Evolutionary conservation across 2,329 filamentous ascomycete genomes (phyloP).

Genomic region (Periconia sp.): DNA sequence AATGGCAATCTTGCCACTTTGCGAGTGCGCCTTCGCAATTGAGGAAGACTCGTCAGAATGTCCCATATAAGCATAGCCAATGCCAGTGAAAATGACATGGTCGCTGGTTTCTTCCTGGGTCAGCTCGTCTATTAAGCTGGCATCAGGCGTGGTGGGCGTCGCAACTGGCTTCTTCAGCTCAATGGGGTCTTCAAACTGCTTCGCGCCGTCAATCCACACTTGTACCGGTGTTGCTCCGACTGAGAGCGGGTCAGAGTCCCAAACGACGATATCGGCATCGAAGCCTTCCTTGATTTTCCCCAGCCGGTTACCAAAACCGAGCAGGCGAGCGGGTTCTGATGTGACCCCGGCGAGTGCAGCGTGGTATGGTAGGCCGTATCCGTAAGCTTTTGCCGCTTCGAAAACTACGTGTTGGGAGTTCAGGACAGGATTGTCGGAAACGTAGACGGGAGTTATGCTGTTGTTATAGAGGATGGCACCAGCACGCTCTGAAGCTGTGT

Average conservation of each 20-base stretch:
- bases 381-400: constrained; percentile 52
- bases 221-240: constrained; percentile 45
- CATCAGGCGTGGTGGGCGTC: constrained; percentile 44
- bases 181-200: constrained; percentile 52
- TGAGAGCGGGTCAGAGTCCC: constrained; percentile 47
- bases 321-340: constrained; percentile 42
- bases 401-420: constrained; percentile 71
- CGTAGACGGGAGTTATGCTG: constrained; percentile 66
- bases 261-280: constrained; percentile 48
- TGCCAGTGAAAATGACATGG: constrained; percentile 59
- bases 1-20: constrained; percentile 46
- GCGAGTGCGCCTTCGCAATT: constrained; percentile 46
- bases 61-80: constrained; percentile 48
- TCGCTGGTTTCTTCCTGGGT: constrained; percentile 38
- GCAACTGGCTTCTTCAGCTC: constrained; percentile 21
- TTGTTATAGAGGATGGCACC: constrained; percentile 67
- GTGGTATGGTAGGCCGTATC: constrained; percentile 45
- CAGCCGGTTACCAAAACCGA: constrained; percentile 43
- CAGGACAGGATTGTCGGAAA: constrained; percentile 70
- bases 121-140: constrained; percentile 39
- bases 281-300: constrained; percentile 45
- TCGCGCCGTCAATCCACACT: constrained; percentile 47
- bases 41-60: neutral
- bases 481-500: constrained; percentile 65
- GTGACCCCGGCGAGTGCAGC: constrained; percentile 46